Evolutionary conservation across 176 grass and related monocot genomes (phyloP), one percentile per base, ranked within the genome.

Genomic region (Elaeis guineensis): DNA sequence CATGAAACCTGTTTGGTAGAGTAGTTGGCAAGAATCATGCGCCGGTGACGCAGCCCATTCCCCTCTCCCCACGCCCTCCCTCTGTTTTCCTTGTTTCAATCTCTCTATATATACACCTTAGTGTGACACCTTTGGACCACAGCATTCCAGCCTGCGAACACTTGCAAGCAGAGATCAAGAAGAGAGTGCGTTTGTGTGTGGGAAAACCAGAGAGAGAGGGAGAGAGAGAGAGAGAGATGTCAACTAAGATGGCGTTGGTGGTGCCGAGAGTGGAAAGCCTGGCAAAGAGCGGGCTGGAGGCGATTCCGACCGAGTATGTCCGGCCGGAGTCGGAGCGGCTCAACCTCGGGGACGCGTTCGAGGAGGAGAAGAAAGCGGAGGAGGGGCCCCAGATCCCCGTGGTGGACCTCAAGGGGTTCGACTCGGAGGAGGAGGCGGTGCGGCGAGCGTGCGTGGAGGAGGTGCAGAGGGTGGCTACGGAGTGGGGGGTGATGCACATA

Each of bases 401-500:
- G 53, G 80, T 96, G 24, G 92, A 96, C 66, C 67, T 96, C 39
- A 51, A 55, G 18, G 65, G 62, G 2, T 81, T 95, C 54, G 25
- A 78, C 53, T 49, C 69, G 1, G 39, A 53, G 5, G 58, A 28
- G 50, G 50, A 52, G 21, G 52, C 23, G 0, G 26, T 28, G 7
- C 51, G 56, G 32, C 18, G 21, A 64, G 64, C 62, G 15, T 86
- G 78, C 58, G 73, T 87, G 24, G 86, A 72, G 58, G 84, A 74
- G 5, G 86, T 85, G 64, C 49, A 63, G 26, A 67, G 55, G 19
- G 92, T 84, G 17, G 92, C 92, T 0, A n/a, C n/a, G 21, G 92
- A 85, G 5, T 97, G 92, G 87, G 92, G 92, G 30, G 92, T 97
- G 6, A 85, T 97, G 87, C 92, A 97, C 75, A 16, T 97, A 26